A percentile compares a stretch with the other conserved stretches of the same genome.
Conservation (phyloP, 2,329 filamentous ascomycete genomes). For the Delphinella strobiligena region DNA sequence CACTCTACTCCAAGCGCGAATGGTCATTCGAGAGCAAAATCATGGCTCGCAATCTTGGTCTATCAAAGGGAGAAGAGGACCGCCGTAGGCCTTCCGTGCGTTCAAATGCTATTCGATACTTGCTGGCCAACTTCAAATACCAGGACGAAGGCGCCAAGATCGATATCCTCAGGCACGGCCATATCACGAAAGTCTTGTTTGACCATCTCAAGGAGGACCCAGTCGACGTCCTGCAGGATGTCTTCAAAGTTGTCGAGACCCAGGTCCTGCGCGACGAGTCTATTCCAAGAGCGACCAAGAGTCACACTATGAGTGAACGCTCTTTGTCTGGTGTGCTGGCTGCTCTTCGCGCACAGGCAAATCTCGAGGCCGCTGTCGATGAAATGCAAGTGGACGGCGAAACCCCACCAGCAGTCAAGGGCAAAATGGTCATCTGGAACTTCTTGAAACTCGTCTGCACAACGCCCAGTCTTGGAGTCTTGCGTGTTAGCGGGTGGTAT, state of each 20-base stretch:
- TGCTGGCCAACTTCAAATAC: slow-evolving; percentile 67
- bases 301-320: slow-evolving; percentile 60
- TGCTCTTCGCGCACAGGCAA: slow-evolving; percentile 43
- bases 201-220: slow-evolving; percentile 69
- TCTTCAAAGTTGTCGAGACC: slow-evolving; percentile 57
- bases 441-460: slow-evolving; percentile 70
- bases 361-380: slow-evolving; percentile 1
- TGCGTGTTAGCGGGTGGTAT: slow-evolving; percentile 74
- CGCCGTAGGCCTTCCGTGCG: slow-evolving; percentile 63
- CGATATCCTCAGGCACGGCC: slow-evolving; percentile 67
- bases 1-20: slow-evolving; percentile 61
- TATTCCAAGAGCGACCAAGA: slow-evolving; percentile 62
- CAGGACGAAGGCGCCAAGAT: slow-evolving; percentile 65
- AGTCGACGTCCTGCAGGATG: slow-evolving; percentile 60
- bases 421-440: slow-evolving; percentile 46
- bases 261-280: slow-evolving; percentile 64
- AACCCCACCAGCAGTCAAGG: neutral
- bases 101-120: slow-evolving; percentile 69
- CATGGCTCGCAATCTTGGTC: slow-evolving; percentile 66
- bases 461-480: slow-evolving; percentile 57
- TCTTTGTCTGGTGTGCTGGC: slow-evolving; percentile 60
- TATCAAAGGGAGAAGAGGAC: slow-evolving; percentile 51
- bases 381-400: slow-evolving; percentile 1
- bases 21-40: slow-evolving; percentile 60
- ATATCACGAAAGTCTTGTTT: slow-evolving; percentile 58